Conservation (phyloP, 306 rosid genomes). For the Bauhinia variegata region DNA sequence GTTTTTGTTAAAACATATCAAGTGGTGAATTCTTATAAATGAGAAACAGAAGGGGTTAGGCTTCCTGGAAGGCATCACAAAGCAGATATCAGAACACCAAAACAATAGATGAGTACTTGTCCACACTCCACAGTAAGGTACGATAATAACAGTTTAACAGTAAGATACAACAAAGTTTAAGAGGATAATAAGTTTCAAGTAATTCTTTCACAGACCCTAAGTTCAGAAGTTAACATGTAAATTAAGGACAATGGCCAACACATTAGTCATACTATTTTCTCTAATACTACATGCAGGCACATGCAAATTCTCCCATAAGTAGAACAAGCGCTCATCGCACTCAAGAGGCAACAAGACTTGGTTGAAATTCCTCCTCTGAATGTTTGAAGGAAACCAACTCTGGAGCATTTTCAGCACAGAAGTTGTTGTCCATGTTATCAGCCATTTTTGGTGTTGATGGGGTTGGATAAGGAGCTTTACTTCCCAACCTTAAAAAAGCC, state of each 20-base stretch:
- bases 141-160: background rate
- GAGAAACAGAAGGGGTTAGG: too few species aligned
- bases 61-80: background rate
- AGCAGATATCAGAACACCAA: background rate
- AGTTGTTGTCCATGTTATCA: conserved; percentile 27
- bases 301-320: background rate
- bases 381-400: conserved; percentile 36
- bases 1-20: background rate
- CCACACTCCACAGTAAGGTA: conserved; percentile 27
- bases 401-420: conserved; percentile 23
- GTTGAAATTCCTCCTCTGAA: conserved; percentile 41
- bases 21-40: background rate
- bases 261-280: conserved; percentile 9
- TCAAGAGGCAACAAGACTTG: conserved; percentile 30
- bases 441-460: conserved; percentile 35
- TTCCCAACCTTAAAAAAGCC: conserved; percentile 52
- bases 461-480: conserved; percentile 58
- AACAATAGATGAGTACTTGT: background rate
- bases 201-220: conserved; percentile 26
- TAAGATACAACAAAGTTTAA: too few species aligned
- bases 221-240: conserved; percentile 13
- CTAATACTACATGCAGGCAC: conserved; percentile 16
- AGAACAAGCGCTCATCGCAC: conserved; percentile 15
- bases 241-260: conserved; percentile 5
- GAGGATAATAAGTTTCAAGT: conserved; percentile 10